A percentile compares a stretch with the other conserved stretches of the same genome.
These are phyloP conservation scores for Paraurostyla sp. DNA, from an alignment of 73 alveolate species.

Conservation along the genomic window DNA sequence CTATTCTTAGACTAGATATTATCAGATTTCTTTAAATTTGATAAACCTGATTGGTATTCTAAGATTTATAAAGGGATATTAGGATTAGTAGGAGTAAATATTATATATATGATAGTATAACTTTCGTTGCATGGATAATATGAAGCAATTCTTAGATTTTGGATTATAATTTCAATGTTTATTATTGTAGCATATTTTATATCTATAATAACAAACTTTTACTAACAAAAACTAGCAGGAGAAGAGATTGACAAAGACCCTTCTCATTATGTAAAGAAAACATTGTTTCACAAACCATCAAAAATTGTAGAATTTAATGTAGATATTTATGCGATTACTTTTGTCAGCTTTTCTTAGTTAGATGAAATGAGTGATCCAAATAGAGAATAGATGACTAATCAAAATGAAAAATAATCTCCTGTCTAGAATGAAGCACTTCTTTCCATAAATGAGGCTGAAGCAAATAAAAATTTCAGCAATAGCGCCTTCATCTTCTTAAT, in stretches of 20 bases:
- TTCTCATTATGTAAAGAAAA: background rate
- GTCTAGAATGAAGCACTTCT: background rate
- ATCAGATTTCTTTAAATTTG: background rate
- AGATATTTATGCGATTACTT: constrained; percentile 17
- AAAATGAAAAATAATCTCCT: background rate
- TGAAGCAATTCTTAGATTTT: background rate
- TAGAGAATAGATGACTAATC: too few relatives aligned
- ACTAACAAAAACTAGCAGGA: background rate
- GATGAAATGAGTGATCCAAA: constrained; percentile 3
- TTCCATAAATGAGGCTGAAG: background rate
- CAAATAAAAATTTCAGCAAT: background rate
- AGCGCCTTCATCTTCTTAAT: constrained; percentile 10
- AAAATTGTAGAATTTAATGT: background rate
- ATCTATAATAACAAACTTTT: background rate
- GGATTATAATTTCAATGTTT: background rate
- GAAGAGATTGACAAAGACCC: background rate
- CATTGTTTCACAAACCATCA: background rate
- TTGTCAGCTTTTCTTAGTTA: background rate
- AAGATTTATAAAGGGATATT: background rate
- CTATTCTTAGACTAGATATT: background rate
- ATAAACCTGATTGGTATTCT: background rate
- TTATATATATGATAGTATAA: background rate
- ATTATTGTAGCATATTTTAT: constrained; percentile 9
- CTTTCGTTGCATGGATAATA: background rate
- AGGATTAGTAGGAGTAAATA: background rate